Conservation (phyloP, 2,329 filamentous ascomycete genomes). For the Colletotrichum cereale region DNA sequence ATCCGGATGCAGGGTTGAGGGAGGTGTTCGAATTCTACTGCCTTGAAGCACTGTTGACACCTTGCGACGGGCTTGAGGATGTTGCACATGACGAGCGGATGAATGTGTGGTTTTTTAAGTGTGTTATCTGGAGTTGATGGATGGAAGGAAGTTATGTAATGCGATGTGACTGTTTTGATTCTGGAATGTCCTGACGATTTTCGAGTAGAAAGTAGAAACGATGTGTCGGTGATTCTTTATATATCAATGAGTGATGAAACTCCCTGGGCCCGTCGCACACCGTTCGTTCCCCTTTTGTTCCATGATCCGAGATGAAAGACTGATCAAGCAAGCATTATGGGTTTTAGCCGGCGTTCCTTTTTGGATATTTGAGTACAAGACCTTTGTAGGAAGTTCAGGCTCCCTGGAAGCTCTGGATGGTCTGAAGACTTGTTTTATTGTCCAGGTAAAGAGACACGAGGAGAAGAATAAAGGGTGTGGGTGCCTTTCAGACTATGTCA, state of each 20-base stretch:
- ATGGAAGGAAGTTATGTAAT: not conserved
- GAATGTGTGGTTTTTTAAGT: not conserved
- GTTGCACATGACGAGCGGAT: not conserved
- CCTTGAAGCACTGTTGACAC: not conserved
- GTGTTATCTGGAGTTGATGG: not conserved
- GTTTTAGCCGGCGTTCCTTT: no score
- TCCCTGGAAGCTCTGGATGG: not conserved
- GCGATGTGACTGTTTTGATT: not conserved
- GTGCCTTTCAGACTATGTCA: not conserved
- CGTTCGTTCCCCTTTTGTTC: not conserved
- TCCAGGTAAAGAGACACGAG: no score
- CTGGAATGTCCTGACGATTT: no score
- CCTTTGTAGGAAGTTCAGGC: not conserved
- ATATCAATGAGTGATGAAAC: no score
- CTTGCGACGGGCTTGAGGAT: not conserved
- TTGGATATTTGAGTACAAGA: not conserved
- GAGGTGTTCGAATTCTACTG: not conserved
- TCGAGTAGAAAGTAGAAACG: no score
- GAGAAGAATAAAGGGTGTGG: not conserved
- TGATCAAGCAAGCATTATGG: no score
- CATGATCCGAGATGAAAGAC: not conserved
- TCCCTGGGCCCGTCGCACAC: not conserved
- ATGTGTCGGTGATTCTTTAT: not conserved
- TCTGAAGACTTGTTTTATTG: not conserved
- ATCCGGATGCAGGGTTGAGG: not conserved